Conservation (phyloP, 352 stramenopile genomes). For the Hyphochytrium catenoides region DNA sequence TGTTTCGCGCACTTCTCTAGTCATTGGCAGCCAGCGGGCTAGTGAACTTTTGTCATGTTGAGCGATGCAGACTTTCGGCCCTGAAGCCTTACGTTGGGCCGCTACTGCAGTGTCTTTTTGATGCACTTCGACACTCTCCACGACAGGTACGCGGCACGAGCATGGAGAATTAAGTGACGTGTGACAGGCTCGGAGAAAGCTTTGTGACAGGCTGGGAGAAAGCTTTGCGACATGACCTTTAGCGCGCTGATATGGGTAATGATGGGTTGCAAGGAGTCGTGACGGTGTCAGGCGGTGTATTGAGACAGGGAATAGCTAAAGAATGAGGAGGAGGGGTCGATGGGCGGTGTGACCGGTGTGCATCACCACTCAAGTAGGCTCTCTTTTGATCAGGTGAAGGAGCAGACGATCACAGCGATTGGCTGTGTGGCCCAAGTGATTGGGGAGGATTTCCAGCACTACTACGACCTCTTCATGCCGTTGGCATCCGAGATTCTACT, state of each 20-base stretch:
- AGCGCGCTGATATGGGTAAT: too few species aligned
- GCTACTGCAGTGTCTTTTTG: slow-evolving; percentile 47
- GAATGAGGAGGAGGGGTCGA: too few species aligned
- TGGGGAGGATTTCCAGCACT: slow-evolving; percentile 34
- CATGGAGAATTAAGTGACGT: too few species aligned
- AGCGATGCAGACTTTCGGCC: slow-evolving; percentile 51
- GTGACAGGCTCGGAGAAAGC: too few species aligned
- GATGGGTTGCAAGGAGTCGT: too few species aligned
- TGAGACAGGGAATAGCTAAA: too few species aligned
- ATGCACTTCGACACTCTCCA: slow-evolving; percentile 35
- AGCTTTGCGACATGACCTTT: too few species aligned
- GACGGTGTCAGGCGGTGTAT: too few species aligned
- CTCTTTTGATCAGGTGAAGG: slow-evolving; percentile 20
- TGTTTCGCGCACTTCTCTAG: slow-evolving; percentile 60
- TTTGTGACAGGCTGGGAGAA: too few species aligned
- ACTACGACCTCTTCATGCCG: slow-evolving; percentile 64
- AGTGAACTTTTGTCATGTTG: slow-evolving; percentile 59
- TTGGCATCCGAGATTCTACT: slow-evolving; percentile 53
- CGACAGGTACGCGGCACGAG: slow-evolving; percentile 18
- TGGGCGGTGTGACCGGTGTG: too few species aligned
- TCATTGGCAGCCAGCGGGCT: slow-evolving; percentile 41
- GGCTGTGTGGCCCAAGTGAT: slow-evolving; percentile 58
- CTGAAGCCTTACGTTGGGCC: slow-evolving; percentile 29
- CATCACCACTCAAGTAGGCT: background rate
- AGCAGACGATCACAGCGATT: slow-evolving; percentile 59